Conservation (phyloP, 176 grass and related monocot species). For the Typha latifolia region DNA sequence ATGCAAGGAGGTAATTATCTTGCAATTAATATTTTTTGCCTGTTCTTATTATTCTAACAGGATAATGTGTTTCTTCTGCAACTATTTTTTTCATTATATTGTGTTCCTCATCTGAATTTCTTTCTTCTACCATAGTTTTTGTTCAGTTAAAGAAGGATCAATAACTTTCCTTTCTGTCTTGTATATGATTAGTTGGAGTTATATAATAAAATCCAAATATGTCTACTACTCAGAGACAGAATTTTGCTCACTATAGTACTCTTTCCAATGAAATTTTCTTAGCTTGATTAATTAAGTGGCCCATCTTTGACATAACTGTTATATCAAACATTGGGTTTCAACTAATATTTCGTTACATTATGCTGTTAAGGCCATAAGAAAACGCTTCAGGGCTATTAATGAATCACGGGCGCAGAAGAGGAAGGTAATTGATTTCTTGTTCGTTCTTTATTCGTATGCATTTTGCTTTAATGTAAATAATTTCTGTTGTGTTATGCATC, state of each 20-base stretch:
- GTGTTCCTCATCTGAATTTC: background rate
- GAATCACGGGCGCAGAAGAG: slow-evolving; percentile 96
- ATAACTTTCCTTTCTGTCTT: background rate
- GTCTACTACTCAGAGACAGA: background rate
- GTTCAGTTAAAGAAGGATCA: background rate
- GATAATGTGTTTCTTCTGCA: background rate
- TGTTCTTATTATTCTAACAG: background rate
- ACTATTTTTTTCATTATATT: background rate
- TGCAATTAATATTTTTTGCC: slow-evolving; percentile 10
- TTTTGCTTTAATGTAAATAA: slow-evolving; percentile 4
- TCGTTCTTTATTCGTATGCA: slow-evolving; percentile 2
- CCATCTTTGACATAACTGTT: background rate
- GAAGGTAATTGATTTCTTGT: slow-evolving; percentile 44
- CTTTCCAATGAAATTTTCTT: background rate
- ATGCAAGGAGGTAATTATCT: slow-evolving; percentile 75
- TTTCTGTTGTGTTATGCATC: background rate
- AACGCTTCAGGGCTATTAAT: slow-evolving; percentile 85
- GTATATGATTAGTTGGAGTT: background rate
- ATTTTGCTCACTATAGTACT: background rate
- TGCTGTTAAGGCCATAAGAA: slow-evolving; percentile 60
- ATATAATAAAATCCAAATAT: too few species aligned
- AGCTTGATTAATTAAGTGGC: background rate
- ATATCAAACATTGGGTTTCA: background rate
- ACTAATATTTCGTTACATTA: slow-evolving; percentile 27
- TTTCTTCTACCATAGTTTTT: background rate